Base-by-base conservation (phyloP, 371 early-diverging fungal genomes). In the Haplosporangium sp. region DNA sequence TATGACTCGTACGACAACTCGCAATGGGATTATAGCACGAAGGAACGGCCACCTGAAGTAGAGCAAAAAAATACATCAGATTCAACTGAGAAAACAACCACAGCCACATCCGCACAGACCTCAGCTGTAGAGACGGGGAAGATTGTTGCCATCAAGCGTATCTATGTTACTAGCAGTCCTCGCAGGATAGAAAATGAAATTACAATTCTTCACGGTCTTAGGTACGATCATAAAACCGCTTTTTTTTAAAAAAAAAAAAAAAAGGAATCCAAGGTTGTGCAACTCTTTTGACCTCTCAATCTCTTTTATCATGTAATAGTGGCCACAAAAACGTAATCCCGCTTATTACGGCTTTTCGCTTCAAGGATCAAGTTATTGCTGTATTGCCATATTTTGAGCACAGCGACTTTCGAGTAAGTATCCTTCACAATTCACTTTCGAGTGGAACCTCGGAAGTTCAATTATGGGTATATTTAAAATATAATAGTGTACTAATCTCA, bases 131-230 rank as follows among this genome's bases (percentile, higher is more conserved):
- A 72, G 40, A 63, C 58, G 15, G 68, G 82, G 59, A 71, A 86
- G 69, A 83, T 85, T 58, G 96, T 98, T 0, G 99, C 99, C 0
- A 82, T 99, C 20, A 99, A 99, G 84, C 87, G 93, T 38, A 93
- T 99, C 52, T 96, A 95, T 72, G 90, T 90, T 20, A 98, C 96
- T 13, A 95, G 94, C 48, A 89, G 94, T 61, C 96, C 98, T 6
- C 67, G 83, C 13, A 84, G 99, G 57, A 95, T 99, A n/a, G 88
- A 90, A 40, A 94, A 92, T 63, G 99, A 99, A 82, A 89, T 99
- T 58, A 71, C 84, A 6, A 92, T 98, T 40, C 82, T 99, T 45
- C 86, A 87, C 13, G 84, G 88, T n/a, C 85, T 99, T 35, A 90
- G 90, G 88, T 92, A 61, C 45, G 27, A 20, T 4, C 27, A 27